Base-by-base conservation (phyloP, 1,139 yeast species). In the Geotrichum europaeum region DNA sequence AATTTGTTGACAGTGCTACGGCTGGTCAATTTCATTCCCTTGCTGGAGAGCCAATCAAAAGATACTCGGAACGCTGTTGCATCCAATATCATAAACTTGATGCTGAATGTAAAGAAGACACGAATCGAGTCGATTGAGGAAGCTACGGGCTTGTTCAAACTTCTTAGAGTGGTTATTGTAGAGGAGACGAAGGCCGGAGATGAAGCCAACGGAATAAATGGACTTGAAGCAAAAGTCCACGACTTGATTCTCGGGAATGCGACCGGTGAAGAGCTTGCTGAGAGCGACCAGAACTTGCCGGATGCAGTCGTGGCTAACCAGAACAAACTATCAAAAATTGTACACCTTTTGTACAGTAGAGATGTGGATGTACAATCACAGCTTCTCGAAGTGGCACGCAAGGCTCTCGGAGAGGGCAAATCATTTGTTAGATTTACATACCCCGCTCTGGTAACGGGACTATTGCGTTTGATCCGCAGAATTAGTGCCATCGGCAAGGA, bases 401-500 rank as follows among this genome's bases (percentile, higher is more conserved):
- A 83, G 68, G 80, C 78, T 58, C 78, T 86, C 62, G 78, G 80
- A 62, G 81, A 82, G 58, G 85, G 84, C 36, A 79, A 81, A 1
- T 78, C 75, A 15, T 55, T 57, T 18, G 79, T 85, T 51, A 79
- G 81, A 62, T 83, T 79, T 70, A 86, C 96, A 0, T 88, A 85
- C 69, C 96, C 97, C 1, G 81, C 96, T 0, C 75, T 92, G 55
- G 81, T 90, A 36, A 80, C 84, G 53, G 78, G 79, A 60, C 80
- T 86, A 22, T 76, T 89, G 65, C 81, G 78, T 66, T 75, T 87
- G 54, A 81, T 89, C 47, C 82, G 89, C 65, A 76, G 84, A 53
- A 77, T 65, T 54, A 69, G 51, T 66, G 69, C 34, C 64, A 67
- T 54, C 65, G 72, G 61, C 62, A 52, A 7, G 68, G 9, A 40